Percentiles rank a stretch among this genome's conserved stretches.
Evolutionary conservation across 1,139 yeast species (phyloP).

Genomic region (Yarrowia galli): DNA sequence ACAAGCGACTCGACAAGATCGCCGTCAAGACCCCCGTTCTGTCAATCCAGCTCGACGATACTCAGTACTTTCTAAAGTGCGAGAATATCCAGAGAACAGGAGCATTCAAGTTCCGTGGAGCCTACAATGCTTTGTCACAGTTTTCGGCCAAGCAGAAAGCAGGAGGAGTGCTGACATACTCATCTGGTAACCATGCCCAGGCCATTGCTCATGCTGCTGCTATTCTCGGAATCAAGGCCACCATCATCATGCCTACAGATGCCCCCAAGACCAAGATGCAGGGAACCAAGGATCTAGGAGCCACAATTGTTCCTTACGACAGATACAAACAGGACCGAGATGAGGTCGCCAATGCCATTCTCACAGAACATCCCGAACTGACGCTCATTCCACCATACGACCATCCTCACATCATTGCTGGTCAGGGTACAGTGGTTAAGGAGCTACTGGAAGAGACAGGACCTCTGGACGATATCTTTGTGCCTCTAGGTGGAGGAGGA

Average conservation of each 20-base stretch:
- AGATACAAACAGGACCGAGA: constrained; percentile 33
- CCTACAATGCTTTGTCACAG: constrained; percentile 28
- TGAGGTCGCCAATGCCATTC: constrained; percentile 17
- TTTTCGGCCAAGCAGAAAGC: constrained; percentile 22
- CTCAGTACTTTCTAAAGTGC: constrained; percentile 30
- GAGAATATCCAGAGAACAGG: constrained; percentile 29
- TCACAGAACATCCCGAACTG: constrained; percentile 4
- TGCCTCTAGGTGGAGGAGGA: constrained; percentile 34
- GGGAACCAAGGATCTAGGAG: constrained; percentile 17
- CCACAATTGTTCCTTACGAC: constrained; percentile 19
- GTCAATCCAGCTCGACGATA: constrained; percentile 26
- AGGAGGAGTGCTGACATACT: constrained; percentile 21
- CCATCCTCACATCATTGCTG: constrained; percentile 17
- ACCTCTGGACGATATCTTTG: constrained; percentile 27
- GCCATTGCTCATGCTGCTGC: constrained; percentile 35
- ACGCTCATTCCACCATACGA: constrained; percentile 31
- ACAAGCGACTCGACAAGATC: constrained; percentile 21
- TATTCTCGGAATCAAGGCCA: constrained; percentile 27
- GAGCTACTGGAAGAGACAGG: constrained; percentile 31
- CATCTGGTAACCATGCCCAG: constrained; percentile 32
- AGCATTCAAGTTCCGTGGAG: constrained; percentile 35
- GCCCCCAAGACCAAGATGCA: constrained; percentile 12
- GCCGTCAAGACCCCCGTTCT: constrained; percentile 30
- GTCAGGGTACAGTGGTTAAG: constrained; percentile 15
- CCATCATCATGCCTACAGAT: constrained; percentile 32